These are phyloP conservation scores for Mycena citricolor DNA, from an alignment of 1,284 basidiomycete species.

Conservation along the genomic window DNA sequence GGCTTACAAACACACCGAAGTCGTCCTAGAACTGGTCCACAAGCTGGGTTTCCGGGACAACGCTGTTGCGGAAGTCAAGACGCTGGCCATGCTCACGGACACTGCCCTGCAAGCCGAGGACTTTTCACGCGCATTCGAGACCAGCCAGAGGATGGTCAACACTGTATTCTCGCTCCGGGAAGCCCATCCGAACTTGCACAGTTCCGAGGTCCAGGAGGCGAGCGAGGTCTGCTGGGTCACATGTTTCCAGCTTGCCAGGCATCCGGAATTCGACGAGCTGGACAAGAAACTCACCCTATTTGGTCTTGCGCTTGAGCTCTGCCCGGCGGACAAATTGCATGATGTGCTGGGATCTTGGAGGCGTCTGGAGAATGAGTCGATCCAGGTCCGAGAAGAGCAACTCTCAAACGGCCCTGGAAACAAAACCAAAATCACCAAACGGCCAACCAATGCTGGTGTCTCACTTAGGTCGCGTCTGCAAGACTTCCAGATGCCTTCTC, in stretches of 20 bases:
- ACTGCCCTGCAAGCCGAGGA: slow-evolving; percentile 81
- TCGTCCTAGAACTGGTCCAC: slow-evolving; percentile 83
- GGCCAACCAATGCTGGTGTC: slow-evolving; percentile 37
- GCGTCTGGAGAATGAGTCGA: slow-evolving; percentile 61
- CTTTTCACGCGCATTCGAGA: slow-evolving; percentile 70
- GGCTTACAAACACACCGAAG: slow-evolving; percentile 85
- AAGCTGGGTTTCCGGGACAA: slow-evolving; percentile 83
- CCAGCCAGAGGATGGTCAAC: slow-evolving; percentile 70
- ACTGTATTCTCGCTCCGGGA: slow-evolving; percentile 51
- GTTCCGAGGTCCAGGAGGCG: slow-evolving; percentile 56
- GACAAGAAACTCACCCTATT: slow-evolving; percentile 69
- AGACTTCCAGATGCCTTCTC: slow-evolving; percentile 61
- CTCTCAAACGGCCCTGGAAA: slow-evolving; percentile 33
- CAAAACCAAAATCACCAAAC: slow-evolving; percentile 26
- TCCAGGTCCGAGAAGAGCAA: slow-evolving; percentile 47
- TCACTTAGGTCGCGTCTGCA: slow-evolving; percentile 62
- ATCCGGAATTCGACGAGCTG: slow-evolving; percentile 71
- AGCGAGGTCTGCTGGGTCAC: slow-evolving; percentile 84
- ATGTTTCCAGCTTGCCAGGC: slow-evolving; percentile 82
- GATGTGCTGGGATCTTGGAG: slow-evolving; percentile 77
- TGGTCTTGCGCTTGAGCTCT: slow-evolving; percentile 85
- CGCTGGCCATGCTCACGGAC: slow-evolving; percentile 85
- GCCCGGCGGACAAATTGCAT: slow-evolving; percentile 75
- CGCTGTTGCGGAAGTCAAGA: slow-evolving; percentile 71
- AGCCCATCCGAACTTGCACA: slow-evolving; percentile 37